Evolutionary conservation across 495 filamentous ascomycete genomes (phyloP), one percentile per base, ranked within the genome.

Genomic region (Podospora fimiseda): DNA sequence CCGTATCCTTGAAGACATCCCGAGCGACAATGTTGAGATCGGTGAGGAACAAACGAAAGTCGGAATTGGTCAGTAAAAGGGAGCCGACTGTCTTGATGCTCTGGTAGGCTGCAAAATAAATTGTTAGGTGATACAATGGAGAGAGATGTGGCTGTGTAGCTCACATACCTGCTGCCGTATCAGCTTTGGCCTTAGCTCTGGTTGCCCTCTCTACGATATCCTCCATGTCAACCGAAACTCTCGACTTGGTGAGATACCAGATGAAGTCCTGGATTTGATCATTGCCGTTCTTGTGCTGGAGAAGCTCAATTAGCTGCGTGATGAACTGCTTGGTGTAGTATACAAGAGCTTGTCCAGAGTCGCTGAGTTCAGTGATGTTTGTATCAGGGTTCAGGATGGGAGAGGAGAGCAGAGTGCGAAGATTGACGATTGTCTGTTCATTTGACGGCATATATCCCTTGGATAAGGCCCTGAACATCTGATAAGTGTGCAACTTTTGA

Each of bases 391-490:
- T 91, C 45, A 96, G 77, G 16, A 94, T 56, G 59, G 91, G 87
- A 9, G 86, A 80, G 23, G 87, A 77, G 8, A 96, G 73, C 2
- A 97, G 68, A 24, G 85, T 89, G 33, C 90, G 83, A 1, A 97
- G 76, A 60, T 95, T 93, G 65, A 83, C 72, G 61, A 90, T 86
- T 53, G 76, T 57, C 62, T 97, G 92, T 57, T 95, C 89, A 8
- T 85, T 96, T 2, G 87, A 89, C 20, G 92, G 92, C 86, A 96
- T 90, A 70, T 84, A 96, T 1, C 92, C 92, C 56, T 90, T 82
- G 14, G 80, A 79, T 14, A 97, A 66, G 53, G 92, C 92, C 42
- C 88, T 80, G 23, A 88, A 56, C 88, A 95, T 93, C 72, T 95
- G 90, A 65, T 95, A 96, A 50, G 82, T 83, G 69, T 95, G 92